These are phyloP conservation scores for Axilococcus clingmanii DNA, from an alignment of 139 green algal genomes.

Conservation along the genomic window DNA sequence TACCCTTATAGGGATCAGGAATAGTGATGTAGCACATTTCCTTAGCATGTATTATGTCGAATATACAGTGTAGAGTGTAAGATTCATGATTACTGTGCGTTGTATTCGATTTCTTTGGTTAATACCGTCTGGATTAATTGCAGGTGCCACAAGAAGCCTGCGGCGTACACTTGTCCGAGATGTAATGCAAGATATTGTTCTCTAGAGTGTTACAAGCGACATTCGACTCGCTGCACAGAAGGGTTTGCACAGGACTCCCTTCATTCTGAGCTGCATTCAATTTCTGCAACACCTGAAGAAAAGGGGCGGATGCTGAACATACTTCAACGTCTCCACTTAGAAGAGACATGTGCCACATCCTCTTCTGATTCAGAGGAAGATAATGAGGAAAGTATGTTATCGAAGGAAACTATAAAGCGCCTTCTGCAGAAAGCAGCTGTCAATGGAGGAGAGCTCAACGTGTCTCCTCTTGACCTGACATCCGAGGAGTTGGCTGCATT, in stretches of 20 bases:
- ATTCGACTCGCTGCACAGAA: conserved; percentile 55
- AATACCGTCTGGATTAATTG: no score
- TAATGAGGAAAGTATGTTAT: neutral
- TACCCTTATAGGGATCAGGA: no score
- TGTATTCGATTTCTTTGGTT: no score
- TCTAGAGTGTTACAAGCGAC: conserved; percentile 60
- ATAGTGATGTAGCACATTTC: no score
- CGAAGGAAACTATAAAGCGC: neutral
- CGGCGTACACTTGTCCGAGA: conserved; percentile 63
- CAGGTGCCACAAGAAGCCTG: neutral
- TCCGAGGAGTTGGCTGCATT: conserved; percentile 34
- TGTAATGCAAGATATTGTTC: conserved; percentile 72
- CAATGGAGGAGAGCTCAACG: no score
- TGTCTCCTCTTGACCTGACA: no score
- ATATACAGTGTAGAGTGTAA: no score
- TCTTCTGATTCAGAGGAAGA: conserved; percentile 25
- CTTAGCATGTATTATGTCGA: no score
- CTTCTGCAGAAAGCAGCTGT: neutral
- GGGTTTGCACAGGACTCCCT: conserved; percentile 47
- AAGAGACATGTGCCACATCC: no score
- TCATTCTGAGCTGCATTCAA: conserved; percentile 30
- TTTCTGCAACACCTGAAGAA: conserved; percentile 25
- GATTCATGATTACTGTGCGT: no score
- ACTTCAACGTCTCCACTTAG: conserved; percentile 38
- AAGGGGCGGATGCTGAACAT: conserved; percentile 40